Base-by-base conservation (phyloP, 306 rosid species). In the Potentilla sterilis region DNA sequence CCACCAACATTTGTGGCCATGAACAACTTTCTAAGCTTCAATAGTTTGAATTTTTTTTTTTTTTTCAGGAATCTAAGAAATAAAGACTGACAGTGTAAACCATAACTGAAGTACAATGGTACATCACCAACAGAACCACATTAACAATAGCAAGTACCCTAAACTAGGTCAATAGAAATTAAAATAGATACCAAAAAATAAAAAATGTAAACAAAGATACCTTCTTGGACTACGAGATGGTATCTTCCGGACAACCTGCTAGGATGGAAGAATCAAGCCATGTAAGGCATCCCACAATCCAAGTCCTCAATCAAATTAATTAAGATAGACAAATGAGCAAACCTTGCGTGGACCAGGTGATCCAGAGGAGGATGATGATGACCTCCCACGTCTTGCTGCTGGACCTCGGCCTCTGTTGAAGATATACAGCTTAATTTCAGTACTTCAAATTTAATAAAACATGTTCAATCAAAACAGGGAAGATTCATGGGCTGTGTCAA, bases 331-430 rank as follows among this genome's bases (percentile, higher is more conserved):
- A 40, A 32, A 74, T 15, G 21, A 21, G 7, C 88, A 61, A 74
- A 96, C 99, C 98, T 96, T 92, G 81, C 89, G 91, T 32, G 97
- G 98, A 86, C 92, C 89, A 77, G 97, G 99, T 38, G 99, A 96
- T 67, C 78, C 92, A 67, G 98, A 96, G 79, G 73, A 90, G 32
- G 99, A 96, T 55, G 62, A 55, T 55, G 52, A 48, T 48, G 97
- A 96, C 80, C 96, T 86, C 72, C 96, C 97, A 18, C 93, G 98
- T 78, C 96, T 89, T 16, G 69, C 19, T 3, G 85, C 77, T 61
- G 93, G 92, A 70, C 80, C 97, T 12, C 97, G 86, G 57, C 96
- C 97, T 81, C 99, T 93, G 91, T 74, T 54, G 71, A 38, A 75
- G 49, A 37, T 7, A 65, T 7, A 10, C 7, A 37, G 21, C 69